Evolutionary conservation across 495 filamentous ascomycete genomes (phyloP).

Genomic region (Haplographium delicatum): DNA sequence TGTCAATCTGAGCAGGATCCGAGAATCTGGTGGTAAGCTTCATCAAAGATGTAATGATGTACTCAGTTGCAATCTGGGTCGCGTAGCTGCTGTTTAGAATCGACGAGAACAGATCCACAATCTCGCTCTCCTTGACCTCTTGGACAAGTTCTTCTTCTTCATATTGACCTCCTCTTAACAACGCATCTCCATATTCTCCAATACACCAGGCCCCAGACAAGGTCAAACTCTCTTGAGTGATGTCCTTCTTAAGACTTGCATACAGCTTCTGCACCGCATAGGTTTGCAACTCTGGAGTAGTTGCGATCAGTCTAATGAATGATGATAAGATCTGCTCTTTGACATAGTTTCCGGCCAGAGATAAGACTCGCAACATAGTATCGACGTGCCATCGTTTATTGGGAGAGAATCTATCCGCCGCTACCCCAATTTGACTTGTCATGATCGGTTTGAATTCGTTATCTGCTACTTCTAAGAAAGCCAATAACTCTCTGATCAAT

Average conservation of each 20-base stretch:
- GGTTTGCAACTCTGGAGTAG: conserved; percentile 88
- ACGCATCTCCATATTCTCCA: conserved; percentile 89
- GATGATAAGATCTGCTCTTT: conserved; percentile 97
- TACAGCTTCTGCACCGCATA: conserved; percentile 97
- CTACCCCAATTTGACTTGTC: conserved; percentile 95
- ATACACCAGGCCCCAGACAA: conserved; percentile 97
- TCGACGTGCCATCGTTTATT: conserved; percentile 98
- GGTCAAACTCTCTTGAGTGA: conserved; percentile 92
- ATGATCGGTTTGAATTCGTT: conserved; percentile 98
- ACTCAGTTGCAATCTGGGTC: conserved; percentile 83
- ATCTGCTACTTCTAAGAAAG: conserved; percentile 93
- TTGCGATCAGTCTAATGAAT: conserved; percentile 92
- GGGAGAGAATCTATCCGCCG: conserved; percentile 90
- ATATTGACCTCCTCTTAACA: conserved; percentile 84
- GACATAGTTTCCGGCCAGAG: conserved; percentile 90
- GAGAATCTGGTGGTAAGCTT: conserved; percentile 89
- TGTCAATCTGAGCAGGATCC: conserved; percentile 76
- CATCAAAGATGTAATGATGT: conserved; percentile 91
- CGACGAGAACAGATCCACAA: conserved; percentile 83
- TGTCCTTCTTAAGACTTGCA: conserved; percentile 82
- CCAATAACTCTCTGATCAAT: conserved; percentile 83
- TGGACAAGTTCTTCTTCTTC: conserved; percentile 92
- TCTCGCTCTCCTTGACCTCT: conserved; percentile 83
- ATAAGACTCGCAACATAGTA: conserved; percentile 92
- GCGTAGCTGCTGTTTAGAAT: conserved; percentile 93